These are phyloP conservation scores for Jacaranda copaia DNA, from an alignment of 257 asterid species.

Conservation along the genomic window DNA sequence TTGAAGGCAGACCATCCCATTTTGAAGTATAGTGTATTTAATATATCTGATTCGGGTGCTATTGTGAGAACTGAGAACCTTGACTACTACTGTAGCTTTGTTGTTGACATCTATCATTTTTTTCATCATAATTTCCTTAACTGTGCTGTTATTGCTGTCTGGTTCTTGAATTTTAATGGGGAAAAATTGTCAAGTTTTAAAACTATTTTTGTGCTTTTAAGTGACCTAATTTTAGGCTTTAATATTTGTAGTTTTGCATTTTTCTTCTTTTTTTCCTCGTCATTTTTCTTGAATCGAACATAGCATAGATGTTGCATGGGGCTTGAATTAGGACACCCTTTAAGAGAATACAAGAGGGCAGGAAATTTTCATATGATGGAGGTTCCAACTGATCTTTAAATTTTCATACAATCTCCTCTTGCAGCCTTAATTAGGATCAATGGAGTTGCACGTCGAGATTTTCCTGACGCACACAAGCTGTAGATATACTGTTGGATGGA, in stretches of 20 bases:
- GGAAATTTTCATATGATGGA: background rate
- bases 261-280: background rate
- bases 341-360: background rate
- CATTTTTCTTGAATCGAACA: too few species aligned
- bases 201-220: too few species aligned
- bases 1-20: constrained; percentile 10
- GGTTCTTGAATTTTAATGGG: too few species aligned
- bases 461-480: too few species aligned
- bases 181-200: too few species aligned
- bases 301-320: background rate
- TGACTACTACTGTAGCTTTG: background rate
- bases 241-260: too few species aligned
- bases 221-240: too few species aligned
- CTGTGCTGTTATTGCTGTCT: background rate
- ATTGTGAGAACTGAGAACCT: background rate
- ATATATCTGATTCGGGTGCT: background rate
- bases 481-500: too few species aligned
- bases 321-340: background rate
- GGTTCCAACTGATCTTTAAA: background rate
- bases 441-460: too few species aligned
- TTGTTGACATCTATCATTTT: background rate
- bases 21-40: background rate
- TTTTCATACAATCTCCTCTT: too few species aligned
- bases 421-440: too few species aligned
- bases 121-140: background rate